Evolutionary conservation across 176 grass and related monocot genomes (phyloP).

Genomic region (Pharus latifolius): DNA sequence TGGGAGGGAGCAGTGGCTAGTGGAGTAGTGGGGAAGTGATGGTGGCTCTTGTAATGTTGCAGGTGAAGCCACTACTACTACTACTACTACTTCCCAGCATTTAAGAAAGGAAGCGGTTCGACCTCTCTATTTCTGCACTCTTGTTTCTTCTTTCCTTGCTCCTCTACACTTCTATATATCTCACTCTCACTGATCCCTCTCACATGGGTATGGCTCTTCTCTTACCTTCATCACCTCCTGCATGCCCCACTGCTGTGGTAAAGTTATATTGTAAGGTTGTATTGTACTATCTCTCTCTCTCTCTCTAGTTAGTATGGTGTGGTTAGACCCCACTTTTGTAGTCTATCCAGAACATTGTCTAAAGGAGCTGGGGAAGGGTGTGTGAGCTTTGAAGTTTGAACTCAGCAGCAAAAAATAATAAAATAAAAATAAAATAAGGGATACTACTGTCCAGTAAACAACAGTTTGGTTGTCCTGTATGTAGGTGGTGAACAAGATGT

Average conservation of each 20-base stretch:
- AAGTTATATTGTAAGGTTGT: not conserved
- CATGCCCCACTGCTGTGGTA: not conserved
- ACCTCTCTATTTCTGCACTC: not conserved
- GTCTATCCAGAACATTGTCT: conserved; percentile 44
- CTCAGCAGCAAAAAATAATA: not conserved
- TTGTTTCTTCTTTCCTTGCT: not conserved
- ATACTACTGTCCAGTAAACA: not conserved
- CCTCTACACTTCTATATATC: conserved; percentile 12
- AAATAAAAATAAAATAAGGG: not conserved
- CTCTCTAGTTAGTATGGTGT: conserved; percentile 4
- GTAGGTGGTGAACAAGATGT: not conserved
- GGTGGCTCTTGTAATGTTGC: conserved; percentile 48
- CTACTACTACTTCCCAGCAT: conserved; percentile 11
- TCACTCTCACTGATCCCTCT: not conserved
- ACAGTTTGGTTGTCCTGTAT: not conserved
- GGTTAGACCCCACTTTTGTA: conserved; percentile 37
- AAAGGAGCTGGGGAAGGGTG: not conserved
- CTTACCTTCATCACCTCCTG: not conserved
- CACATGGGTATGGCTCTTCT: conserved; percentile 19
- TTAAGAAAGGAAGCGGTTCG: conserved; percentile 30
- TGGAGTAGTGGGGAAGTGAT: conserved; percentile 7
- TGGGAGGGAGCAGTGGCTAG: conserved; percentile 5
- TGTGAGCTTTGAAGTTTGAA: conserved; percentile 25
- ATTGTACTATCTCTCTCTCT: not conserved
- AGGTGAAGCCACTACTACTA: conserved; percentile 12